Evolutionary conservation across 495 filamentous ascomycete species (phyloP), one percentile per base, ranked within the genome.

Genomic region (Penicillium alfredii): DNA sequence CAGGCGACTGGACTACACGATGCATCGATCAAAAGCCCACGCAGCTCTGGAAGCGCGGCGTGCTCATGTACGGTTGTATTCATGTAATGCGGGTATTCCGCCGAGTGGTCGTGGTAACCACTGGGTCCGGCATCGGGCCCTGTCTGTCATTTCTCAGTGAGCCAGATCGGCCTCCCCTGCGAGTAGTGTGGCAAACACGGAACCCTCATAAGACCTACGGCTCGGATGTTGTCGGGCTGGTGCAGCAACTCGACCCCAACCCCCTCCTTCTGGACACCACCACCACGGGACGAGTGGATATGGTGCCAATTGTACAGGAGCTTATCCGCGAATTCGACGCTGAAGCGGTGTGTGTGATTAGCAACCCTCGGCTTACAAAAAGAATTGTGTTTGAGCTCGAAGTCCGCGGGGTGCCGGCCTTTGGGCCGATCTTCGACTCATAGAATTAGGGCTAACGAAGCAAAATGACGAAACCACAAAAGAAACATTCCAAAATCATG

Each of bases 401-500:
- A 53, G 69, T 56, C 3, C 63, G 79, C 25, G 78, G 79, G 0
- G 58, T 85, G 12, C 72, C 78, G 8, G 77, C 81, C 4, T 86
- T 75, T 56, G 82, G 81, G 18, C 74, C 82, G 3, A 80, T 86
- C 33, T 86, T 81, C 56, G 82, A 86, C 59, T 84, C 80, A 16
- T 84, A 23, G n/a, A 23, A 23, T 23, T 23, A 23, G 21, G 9
- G 21, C 21, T 23, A 23, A 9, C 5, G 9, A 6, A 23, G 5
- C 6, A 23, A 23, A 23, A 23, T 9, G 21, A 23, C n/a, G n/a
- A n/a, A n/a, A n/a, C n/a, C n/a, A n/a, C n/a, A n/a, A n/a, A n/a
- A n/a, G n/a, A n/a, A n/a, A n/a, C n/a, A n/a, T n/a, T n/a, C n/a
- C n/a, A n/a, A n/a, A n/a, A n/a, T n/a, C n/a, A 23, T 9, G 21